These are phyloP conservation scores for Brassica carinata DNA, from an alignment of 345 rosid genomes.

Conservation along the genomic window DNA sequence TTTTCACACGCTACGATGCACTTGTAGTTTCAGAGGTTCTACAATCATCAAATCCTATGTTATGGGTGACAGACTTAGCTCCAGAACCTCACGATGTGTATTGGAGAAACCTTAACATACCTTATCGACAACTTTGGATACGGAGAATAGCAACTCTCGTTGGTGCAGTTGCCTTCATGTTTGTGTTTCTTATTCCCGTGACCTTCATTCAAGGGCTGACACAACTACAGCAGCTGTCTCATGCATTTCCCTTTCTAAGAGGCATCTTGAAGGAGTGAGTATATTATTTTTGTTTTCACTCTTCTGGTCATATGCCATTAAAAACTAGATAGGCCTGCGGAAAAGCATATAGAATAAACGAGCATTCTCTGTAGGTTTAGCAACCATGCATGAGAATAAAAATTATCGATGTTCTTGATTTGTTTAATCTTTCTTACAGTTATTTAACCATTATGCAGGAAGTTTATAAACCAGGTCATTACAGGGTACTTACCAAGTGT, in stretches of 20 bases:
- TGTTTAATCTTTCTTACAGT: not conserved
- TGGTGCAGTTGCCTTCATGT: conserved; percentile 72
- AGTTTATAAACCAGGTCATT: conserved; percentile 56
- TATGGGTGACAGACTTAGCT: conserved; percentile 86
- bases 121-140: conserved; percentile 84
- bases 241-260: conserved; percentile 65
- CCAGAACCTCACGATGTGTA: conserved; percentile 90
- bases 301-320: conserved; percentile 9
- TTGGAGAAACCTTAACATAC: conserved; percentile 85
- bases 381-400: not conserved
- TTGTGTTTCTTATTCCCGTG: conserved; percentile 76
- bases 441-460: conserved; percentile 50
- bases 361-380: not conserved
- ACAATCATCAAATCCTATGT: conserved; percentile 86
- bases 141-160: conserved; percentile 65
- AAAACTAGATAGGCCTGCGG: not conserved
- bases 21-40: conserved; percentile 70
- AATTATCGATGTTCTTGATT: not conserved
- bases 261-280: conserved; percentile 68
- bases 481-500: conserved; percentile 98
- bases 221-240: conserved; percentile 64
- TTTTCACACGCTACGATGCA: conserved; percentile 83
- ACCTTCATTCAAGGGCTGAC: conserved; percentile 85
- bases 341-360: not conserved
- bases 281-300: not conserved